These are phyloP conservation scores for Mycogone perniciosa DNA, from an alignment of 2,329 filamentous ascomycete genomes.

Conservation along the genomic window DNA sequence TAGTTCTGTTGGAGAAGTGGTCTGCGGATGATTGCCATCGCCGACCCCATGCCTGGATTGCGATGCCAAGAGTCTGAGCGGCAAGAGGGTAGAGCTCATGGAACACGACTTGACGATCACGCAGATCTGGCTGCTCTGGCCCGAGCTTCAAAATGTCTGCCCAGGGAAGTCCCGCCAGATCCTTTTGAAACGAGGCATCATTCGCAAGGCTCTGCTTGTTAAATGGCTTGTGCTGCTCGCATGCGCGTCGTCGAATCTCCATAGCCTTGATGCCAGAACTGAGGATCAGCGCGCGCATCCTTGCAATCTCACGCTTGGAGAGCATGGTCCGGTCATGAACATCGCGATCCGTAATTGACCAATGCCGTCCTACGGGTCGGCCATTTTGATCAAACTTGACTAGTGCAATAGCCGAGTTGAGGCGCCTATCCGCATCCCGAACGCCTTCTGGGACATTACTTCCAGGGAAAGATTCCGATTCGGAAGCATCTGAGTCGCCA, in stretches of 20 bases:
- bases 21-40: constrained; percentile 56
- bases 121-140: constrained; percentile 27
- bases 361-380: constrained; percentile 34
- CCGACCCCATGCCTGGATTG: constrained; percentile 41
- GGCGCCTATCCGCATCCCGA: constrained; percentile 29
- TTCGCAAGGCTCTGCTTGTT: constrained; percentile 15
- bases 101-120: constrained; percentile 32
- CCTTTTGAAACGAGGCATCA: constrained; percentile 18
- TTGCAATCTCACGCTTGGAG: constrained; percentile 68
- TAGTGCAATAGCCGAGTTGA: constrained; percentile 28
- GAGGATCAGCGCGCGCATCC: constrained; percentile 69
- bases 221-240: constrained; percentile 38
- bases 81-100: constrained; percentile 45
- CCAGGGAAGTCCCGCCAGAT: constrained; percentile 30
- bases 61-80: constrained; percentile 44
- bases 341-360: constrained; percentile 44
- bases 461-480: constrained; percentile 31
- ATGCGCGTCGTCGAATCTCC: constrained; percentile 64
- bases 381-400: constrained; percentile 18
- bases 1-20: constrained; percentile 50
- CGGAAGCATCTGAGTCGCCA: constrained; percentile 32
- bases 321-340: constrained; percentile 34
- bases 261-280: constrained; percentile 86
- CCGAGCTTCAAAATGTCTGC: constrained; percentile 38
- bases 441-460: constrained; percentile 22